Evolutionary conservation across 495 filamentous ascomycete species (phyloP).

Genomic region (Stereocaulon alpinum): DNA sequence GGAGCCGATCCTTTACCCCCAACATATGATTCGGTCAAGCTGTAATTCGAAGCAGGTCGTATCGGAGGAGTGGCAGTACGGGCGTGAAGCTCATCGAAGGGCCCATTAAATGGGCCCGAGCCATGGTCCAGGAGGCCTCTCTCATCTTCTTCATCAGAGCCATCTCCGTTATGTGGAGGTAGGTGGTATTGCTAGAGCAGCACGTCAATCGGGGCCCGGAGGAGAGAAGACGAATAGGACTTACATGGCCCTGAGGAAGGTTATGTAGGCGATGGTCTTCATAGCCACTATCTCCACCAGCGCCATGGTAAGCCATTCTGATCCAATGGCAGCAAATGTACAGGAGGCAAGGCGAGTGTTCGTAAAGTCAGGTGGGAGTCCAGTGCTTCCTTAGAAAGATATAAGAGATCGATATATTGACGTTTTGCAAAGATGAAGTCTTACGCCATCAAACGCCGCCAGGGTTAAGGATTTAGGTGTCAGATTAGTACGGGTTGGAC

Average conservation of each 20-base stretch:
- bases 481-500: neutral
- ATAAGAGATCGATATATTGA: neutral
- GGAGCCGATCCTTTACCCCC: conserved; percentile 36
- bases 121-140: conserved; percentile 61
- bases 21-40: conserved; percentile 85
- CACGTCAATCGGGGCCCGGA: conserved; percentile 8
- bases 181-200: conserved; percentile 39
- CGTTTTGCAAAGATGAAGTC: neutral
- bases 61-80: conserved; percentile 41
- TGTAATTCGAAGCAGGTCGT: conserved; percentile 60
- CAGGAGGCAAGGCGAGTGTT: neutral
- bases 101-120: conserved; percentile 46
- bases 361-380: neutral
- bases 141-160: conserved; percentile 68
- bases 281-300: conserved; percentile 30
- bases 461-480: conserved; percentile 6
- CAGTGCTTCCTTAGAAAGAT: neutral
- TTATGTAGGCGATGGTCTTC: conserved; percentile 59
- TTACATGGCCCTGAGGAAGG: conserved; percentile 51
- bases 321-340: conserved; percentile 9
- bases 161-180: conserved; percentile 39
- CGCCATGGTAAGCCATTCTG: conserved; percentile 45
- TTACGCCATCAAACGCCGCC: conserved; percentile 1
- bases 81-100: conserved; percentile 64
- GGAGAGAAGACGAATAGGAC: conserved; percentile 21